Percentiles rank a stretch among this genome's conserved stretches.
Conservation (phyloP, 2,329 filamentous ascomycete species). For the Dactylellina haptotyla region DNA sequence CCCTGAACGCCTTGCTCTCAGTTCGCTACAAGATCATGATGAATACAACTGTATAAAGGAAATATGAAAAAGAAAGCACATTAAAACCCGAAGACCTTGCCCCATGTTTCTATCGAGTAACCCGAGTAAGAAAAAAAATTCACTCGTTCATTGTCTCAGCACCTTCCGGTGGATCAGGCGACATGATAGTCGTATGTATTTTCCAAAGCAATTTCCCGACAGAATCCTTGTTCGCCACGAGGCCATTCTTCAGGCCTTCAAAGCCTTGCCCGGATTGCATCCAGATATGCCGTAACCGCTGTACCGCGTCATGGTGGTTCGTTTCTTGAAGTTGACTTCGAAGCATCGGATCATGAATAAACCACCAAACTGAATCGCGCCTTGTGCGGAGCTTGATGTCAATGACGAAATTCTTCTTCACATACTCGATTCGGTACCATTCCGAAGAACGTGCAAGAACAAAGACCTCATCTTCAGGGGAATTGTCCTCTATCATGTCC, state of each 20-base stretch:
- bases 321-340: conserved; percentile 51
- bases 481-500: conserved; percentile 69
- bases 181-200: conserved; percentile 56
- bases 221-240: conserved; percentile 57
- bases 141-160: conserved; percentile 17
- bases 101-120: conserved; percentile 7
- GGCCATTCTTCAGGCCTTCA: conserved; percentile 58
- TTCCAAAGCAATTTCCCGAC: conserved; percentile 57
- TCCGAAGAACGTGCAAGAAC: conserved; percentile 69
- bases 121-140: conserved; percentile 1
- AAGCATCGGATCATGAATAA: conserved; percentile 61
- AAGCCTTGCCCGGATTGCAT: conserved; percentile 57
- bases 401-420: conserved; percentile 64
- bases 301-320: conserved; percentile 52
- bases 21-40: conserved; percentile 53
- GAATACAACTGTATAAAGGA: conserved; percentile 21
- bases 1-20: conserved; percentile 52
- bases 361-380: conserved; percentile 67
- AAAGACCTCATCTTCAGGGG: conserved; percentile 66
- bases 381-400: conserved; percentile 67
- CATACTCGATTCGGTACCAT: conserved; percentile 69
- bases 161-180: conserved; percentile 14
- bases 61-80: conserved; percentile 4
- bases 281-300: conserved; percentile 56
- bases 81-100: not conserved